Percentiles rank a stretch among this genome's conserved stretches.
phyloP scores from a whole-genome alignment of 176 grass and related monocot species.

The Microstegium vimineum region DNA sequence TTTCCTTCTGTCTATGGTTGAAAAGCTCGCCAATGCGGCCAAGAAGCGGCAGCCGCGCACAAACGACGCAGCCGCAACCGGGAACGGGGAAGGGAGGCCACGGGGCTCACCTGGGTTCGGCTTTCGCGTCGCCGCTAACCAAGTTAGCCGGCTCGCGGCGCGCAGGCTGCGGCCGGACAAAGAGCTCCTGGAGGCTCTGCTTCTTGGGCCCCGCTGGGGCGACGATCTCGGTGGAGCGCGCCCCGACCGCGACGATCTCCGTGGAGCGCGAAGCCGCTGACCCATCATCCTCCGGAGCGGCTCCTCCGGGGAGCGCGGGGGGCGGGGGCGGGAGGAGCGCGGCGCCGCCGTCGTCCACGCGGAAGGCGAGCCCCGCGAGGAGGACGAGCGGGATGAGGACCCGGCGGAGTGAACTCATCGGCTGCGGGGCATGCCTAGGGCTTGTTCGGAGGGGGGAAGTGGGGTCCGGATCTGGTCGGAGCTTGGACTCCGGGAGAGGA shows the following conservation, averaged over 20 bases:
- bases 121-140: background rate
- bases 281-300: background rate
- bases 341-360: constrained; percentile 22
- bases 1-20: background rate
- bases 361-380: constrained; percentile 33
- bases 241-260: constrained; percentile 7
- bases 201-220: background rate
- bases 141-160: background rate
- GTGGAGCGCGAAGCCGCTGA: background rate
- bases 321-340: background rate
- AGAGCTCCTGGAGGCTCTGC: background rate
- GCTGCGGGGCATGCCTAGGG: constrained; percentile 35
- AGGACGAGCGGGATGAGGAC: constrained; percentile 41
- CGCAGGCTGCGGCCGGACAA: constrained; percentile 8
- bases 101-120: constrained; percentile 27
- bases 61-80: background rate
- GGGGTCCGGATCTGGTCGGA: constrained; percentile 15
- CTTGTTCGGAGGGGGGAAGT: background rate
- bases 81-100: background rate
- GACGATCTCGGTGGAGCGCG: constrained; percentile 25
- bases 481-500: background rate
- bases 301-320: background rate
- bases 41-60: background rate
- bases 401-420: constrained; percentile 32
- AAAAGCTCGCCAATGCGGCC: background rate